A percentile compares a stretch with the other conserved stretches of the same genome.
Evolutionary conservation across 2,329 filamentous ascomycete species (phyloP).

Genomic region (Volutella citrinella): DNA sequence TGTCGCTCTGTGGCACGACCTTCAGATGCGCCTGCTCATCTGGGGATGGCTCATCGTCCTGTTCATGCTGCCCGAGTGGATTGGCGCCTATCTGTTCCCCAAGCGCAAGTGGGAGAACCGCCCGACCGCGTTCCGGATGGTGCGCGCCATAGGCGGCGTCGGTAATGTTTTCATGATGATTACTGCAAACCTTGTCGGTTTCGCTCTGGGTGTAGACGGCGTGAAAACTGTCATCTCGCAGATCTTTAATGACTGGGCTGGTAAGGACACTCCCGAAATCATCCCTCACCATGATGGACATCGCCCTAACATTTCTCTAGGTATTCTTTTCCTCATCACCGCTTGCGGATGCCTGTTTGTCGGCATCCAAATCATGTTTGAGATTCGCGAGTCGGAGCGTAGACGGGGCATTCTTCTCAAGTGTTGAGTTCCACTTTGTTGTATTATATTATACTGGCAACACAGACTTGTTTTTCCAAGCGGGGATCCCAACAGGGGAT

Average conservation of each 20-base stretch:
- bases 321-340: constrained; percentile 67
- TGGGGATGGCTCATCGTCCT: constrained; percentile 97
- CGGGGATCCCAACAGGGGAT: background rate
- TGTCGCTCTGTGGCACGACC: constrained; percentile 97
- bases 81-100: constrained; percentile 71
- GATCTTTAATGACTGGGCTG: constrained; percentile 72
- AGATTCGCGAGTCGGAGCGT: constrained; percentile 81
- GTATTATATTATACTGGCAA: no score
- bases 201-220: constrained; percentile 88
- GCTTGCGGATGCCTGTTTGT: constrained; percentile 78
- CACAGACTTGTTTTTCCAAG: constrained; percentile 3
- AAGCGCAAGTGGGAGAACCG: constrained; percentile 64
- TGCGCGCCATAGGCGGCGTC: constrained; percentile 79
- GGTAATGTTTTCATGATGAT: constrained; percentile 93
- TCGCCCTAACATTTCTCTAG: constrained; percentile 37
- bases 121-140: constrained; percentile 71
- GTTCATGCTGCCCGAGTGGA: constrained; percentile 87
- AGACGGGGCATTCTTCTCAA: constrained; percentile 79
- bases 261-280: constrained; percentile 35
- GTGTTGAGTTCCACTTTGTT: constrained; percentile 60
- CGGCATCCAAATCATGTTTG: constrained; percentile 93
- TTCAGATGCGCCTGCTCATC: constrained; percentile 82
- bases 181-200: constrained; percentile 89
- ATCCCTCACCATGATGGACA: background rate
- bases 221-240: constrained; percentile 71